These are phyloP conservation scores for Aspergillus novofumigatus DNA, from an alignment of 2,329 filamentous ascomycete species.

Conservation along the genomic window DNA sequence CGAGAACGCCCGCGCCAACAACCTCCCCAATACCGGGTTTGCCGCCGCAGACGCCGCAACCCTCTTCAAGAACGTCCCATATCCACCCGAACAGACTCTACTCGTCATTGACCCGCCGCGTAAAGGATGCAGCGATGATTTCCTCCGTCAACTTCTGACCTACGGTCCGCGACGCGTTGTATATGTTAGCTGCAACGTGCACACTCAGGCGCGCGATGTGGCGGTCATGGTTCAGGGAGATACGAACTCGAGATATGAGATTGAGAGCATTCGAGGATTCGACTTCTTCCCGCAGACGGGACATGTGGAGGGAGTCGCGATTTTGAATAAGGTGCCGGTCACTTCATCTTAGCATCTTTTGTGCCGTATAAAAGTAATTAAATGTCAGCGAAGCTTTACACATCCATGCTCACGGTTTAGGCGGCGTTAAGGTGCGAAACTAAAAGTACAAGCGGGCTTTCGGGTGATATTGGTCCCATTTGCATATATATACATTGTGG, in stretches of 20 bases:
- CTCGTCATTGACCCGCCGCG: conserved; percentile 96
- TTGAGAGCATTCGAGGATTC: conserved; percentile 88
- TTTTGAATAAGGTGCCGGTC: conserved; percentile 45
- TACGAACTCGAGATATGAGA: conserved; percentile 59
- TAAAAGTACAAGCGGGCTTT: neutral
- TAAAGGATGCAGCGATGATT: conserved; percentile 86
- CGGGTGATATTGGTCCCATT: neutral
- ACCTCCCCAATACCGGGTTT: conserved; percentile 72
- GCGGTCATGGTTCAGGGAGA: conserved; percentile 75
- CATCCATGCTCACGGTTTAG: neutral
- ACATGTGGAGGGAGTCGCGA: conserved; percentile 63
- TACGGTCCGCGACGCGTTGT: conserved; percentile 77
- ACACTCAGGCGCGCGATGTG: conserved; percentile 92
- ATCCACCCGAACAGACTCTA: conserved; percentile 74
- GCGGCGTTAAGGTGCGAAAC: neutral
- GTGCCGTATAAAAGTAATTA: neutral
- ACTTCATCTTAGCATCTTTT: conserved; percentile 6
- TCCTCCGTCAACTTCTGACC: conserved; percentile 72
- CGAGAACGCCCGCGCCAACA: conserved; percentile 73
- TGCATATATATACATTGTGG: neutral
- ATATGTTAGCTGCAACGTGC: conserved; percentile 97
- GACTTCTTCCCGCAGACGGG: conserved; percentile 93
- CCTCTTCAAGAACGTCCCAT: conserved; percentile 73
- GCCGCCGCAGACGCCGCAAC: conserved; percentile 81
- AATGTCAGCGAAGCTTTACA: neutral